Percentiles rank a stretch among this genome's conserved stretches.
phyloP scores from a whole-genome alignment of 371 early-diverging fungal genomes.

The Mortierella sp. region DNA sequence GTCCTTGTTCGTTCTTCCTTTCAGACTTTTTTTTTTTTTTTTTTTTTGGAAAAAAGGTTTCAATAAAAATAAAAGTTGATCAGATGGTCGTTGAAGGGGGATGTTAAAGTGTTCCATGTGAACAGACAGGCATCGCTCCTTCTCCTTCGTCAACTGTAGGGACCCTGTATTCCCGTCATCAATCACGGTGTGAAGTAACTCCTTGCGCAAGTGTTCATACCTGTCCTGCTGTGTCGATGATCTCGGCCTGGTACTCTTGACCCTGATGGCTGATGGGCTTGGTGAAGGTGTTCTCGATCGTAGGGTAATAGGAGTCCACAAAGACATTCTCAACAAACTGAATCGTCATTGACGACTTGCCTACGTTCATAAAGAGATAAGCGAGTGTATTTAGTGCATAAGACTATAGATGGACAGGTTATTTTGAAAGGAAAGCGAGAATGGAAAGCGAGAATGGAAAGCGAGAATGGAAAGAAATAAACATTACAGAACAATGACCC shows the following conservation, averaged over 20 bases:
- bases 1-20: neutral
- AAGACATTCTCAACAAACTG: conserved; percentile 96
- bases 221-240: conserved; percentile 98
- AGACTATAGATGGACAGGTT: neutral
- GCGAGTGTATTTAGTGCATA: neutral
- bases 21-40: neutral
- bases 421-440: neutral
- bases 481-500: conserved; percentile 2
- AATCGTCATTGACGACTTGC: conserved; percentile 92
- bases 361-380: conserved; percentile 56
- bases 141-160: neutral
- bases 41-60: neutral
- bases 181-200: neutral
- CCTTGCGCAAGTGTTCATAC: conserved; percentile 58
- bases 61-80: neutral
- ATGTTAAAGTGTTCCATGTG: neutral
- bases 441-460: neutral
- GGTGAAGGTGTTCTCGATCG: conserved; percentile 93
- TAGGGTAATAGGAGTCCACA: conserved; percentile 95
- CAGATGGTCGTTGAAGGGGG: neutral
- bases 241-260: conserved; percentile 90
- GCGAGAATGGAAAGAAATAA: neutral
- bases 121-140: neutral
- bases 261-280: conserved; percentile 88
- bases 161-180: neutral